These are phyloP conservation scores for Plasmodium fragile DNA, from an alignment of 169 alveolate species.

Conservation along the genomic window DNA sequence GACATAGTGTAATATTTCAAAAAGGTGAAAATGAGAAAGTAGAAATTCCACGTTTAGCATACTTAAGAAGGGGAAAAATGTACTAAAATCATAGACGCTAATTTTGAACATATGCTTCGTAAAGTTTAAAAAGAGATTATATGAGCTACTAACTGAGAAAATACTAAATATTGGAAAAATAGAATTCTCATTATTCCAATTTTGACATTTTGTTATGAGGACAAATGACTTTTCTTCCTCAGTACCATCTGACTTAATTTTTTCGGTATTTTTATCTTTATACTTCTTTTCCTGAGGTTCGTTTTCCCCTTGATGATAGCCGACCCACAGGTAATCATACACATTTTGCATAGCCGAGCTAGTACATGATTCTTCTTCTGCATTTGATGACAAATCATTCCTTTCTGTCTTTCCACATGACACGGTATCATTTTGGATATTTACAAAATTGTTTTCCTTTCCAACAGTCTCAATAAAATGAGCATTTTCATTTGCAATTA, in stretches of 20 bases:
- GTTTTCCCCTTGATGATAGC: neutral
- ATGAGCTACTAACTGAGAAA: slow-evolving; percentile 27
- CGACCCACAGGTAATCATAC: slow-evolving; percentile 56
- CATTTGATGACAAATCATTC: neutral
- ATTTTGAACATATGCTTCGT: slow-evolving; percentile 47
- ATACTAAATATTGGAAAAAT: neutral
- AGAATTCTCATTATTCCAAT: neutral
- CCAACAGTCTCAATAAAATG: slow-evolving; percentile 10
- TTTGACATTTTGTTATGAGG: slow-evolving; percentile 27
- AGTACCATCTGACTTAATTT: neutral
- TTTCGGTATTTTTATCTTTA: neutral
- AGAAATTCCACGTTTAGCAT: slow-evolving; percentile 26
- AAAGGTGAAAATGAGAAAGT: slow-evolving; percentile 44
- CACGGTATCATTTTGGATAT: neutral
- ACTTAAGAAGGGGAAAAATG: slow-evolving; percentile 39
- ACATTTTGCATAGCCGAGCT: neutral
- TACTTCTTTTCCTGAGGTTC: neutral
- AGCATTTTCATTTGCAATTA: slow-evolving; percentile 27
- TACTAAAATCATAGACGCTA: slow-evolving; percentile 27
- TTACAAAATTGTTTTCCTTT: slow-evolving; percentile 6
- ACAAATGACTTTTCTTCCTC: slow-evolving; percentile 27
- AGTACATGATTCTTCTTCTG: slow-evolving; percentile 4
- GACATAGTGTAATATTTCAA: slow-evolving; percentile 41
- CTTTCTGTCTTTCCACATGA: neutral
- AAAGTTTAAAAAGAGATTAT: slow-evolving; percentile 47